phyloP scores from a whole-genome alignment of 306 rosid species.

The Amphicarpaea edgeworthii region DNA sequence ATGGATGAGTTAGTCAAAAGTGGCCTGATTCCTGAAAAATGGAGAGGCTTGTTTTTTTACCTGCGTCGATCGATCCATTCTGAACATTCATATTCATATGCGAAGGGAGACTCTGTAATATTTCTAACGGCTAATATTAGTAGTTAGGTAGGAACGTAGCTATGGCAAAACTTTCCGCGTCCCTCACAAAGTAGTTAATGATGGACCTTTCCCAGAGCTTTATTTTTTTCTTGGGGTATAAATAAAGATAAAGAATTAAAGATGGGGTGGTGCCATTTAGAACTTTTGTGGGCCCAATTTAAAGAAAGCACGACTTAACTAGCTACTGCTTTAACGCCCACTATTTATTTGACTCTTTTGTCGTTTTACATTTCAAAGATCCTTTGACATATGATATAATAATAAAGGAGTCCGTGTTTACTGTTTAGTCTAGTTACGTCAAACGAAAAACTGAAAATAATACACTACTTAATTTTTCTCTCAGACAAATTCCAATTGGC shows the following conservation, averaged over 20 bases:
- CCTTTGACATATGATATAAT: not conserved
- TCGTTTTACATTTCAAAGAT: slow-evolving; percentile 53
- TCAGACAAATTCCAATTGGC: not conserved
- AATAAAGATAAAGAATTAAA: slow-evolving; percentile 48
- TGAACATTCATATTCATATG: slow-evolving; percentile 19
- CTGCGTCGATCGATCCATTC: not conserved
- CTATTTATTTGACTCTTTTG: slow-evolving; percentile 61
- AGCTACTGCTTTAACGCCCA: slow-evolving; percentile 58
- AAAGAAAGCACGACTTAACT: slow-evolving; percentile 46
- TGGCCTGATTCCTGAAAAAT: slow-evolving; percentile 28
- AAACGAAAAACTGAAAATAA: too few species aligned
- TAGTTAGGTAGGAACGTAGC: slow-evolving; percentile 12
- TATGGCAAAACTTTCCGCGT: slow-evolving; percentile 28
- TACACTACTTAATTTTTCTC: not conserved
- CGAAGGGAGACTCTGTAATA: not conserved
- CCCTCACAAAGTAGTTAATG: slow-evolving; percentile 58
- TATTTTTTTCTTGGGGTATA: slow-evolving; percentile 49
- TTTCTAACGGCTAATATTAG: slow-evolving; percentile 33
- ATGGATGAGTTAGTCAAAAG: slow-evolving; percentile 44
- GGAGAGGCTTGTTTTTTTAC: not conserved
- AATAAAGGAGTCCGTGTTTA: not conserved
- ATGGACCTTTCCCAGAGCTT: slow-evolving; percentile 69
- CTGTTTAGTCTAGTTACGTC: too few species aligned
- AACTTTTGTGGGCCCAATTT: slow-evolving; percentile 58
- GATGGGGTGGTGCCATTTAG: slow-evolving; percentile 45